Percentiles rank a stretch among this genome's conserved stretches.
phyloP scores from a whole-genome alignment of 176 grass and related monocot species.

The Phoenix dactylifera region DNA sequence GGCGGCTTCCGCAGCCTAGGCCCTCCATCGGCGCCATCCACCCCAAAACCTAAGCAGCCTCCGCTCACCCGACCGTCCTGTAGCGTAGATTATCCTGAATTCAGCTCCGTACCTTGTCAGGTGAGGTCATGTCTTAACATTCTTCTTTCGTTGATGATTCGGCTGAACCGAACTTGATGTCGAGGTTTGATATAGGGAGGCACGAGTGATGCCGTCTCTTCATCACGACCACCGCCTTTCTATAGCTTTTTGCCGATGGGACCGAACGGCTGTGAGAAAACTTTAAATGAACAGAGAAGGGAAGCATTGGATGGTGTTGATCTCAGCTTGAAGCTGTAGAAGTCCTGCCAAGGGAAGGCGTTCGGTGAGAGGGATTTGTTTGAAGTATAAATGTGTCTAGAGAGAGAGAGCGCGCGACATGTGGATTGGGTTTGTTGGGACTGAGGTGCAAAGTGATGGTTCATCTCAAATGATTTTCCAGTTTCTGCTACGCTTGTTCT shows the following conservation, averaged over 20 bases:
- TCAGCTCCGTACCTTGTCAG: slow-evolving; percentile 28
- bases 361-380: slow-evolving; percentile 15
- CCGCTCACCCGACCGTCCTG: slow-evolving; percentile 7
- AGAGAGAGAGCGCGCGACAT: background rate
- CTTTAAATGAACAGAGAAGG: slow-evolving; percentile 19
- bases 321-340: slow-evolving; percentile 62
- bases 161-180: background rate
- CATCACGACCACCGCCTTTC: slow-evolving; percentile 29
- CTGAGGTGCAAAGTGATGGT: too few relatives aligned
- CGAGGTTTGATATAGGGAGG: slow-evolving; percentile 6
- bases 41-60: slow-evolving; percentile 25
- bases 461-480: too few relatives aligned
- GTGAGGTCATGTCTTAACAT: slow-evolving; percentile 17
- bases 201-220: background rate
- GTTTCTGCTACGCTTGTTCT: too few relatives aligned
- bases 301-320: slow-evolving; percentile 39
- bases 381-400: background rate
- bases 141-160: too few relatives aligned
- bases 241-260: slow-evolving; percentile 50
- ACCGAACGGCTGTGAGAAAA: slow-evolving; percentile 28
- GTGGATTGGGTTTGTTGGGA: background rate
- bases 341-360: slow-evolving; percentile 4
- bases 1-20: slow-evolving; percentile 25
- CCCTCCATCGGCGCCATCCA: slow-evolving; percentile 3
- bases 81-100: slow-evolving; percentile 25